These are phyloP conservation scores for Capronia epimyces DNA, from an alignment of 2,329 filamentous ascomycete genomes.

Conservation along the genomic window DNA sequence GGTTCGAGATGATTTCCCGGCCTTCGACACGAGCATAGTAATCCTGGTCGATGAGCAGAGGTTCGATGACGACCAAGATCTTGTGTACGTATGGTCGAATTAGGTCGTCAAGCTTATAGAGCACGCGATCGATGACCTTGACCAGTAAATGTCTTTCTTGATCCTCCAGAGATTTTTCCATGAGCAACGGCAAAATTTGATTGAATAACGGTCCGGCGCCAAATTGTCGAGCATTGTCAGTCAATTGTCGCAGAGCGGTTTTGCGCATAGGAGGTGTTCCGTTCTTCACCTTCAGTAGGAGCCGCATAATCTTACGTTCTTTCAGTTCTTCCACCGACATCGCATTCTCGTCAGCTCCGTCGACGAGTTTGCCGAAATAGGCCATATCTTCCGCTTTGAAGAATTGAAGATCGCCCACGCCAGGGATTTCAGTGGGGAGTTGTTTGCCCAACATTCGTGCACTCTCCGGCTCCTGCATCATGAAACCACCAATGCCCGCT, in stretches of 20 bases:
- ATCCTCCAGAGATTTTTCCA: slow-evolving; percentile 97
- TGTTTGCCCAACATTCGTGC: slow-evolving; percentile 78
- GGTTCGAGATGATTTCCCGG: slow-evolving; percentile 96
- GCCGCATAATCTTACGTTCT: slow-evolving; percentile 95
- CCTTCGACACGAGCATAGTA: slow-evolving; percentile 98
- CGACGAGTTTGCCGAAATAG: slow-evolving; percentile 96
- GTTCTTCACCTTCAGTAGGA: slow-evolving; percentile 97
- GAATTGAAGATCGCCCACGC: slow-evolving; percentile 91
- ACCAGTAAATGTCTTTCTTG: slow-evolving; percentile 97
- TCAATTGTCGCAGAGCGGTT: slow-evolving; percentile 92
- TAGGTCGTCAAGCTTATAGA: slow-evolving; percentile 96
- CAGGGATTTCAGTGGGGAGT: slow-evolving; percentile 89
- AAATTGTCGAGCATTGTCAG: slow-evolving; percentile 94
- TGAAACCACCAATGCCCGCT: slow-evolving; percentile 69
- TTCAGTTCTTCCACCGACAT: slow-evolving; percentile 94
- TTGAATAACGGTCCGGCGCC: slow-evolving; percentile 92
- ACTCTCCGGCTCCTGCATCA: slow-evolving; percentile 94
- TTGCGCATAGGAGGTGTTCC: slow-evolving; percentile 98
- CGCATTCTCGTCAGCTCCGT: slow-evolving; percentile 84
- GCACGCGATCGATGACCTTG: slow-evolving; percentile 96
- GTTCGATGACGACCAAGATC: slow-evolving; percentile 96
- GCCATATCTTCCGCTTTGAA: slow-evolving; percentile 99
- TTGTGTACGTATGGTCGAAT: slow-evolving; percentile 97
- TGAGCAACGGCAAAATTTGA: slow-evolving; percentile 90
- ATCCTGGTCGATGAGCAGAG: slow-evolving; percentile 97